Evolutionary conservation across 1,284 basidiomycete species (phyloP), one percentile per base, ranked within the genome.

Genomic region (Apiotrichum laibachii): DNA sequence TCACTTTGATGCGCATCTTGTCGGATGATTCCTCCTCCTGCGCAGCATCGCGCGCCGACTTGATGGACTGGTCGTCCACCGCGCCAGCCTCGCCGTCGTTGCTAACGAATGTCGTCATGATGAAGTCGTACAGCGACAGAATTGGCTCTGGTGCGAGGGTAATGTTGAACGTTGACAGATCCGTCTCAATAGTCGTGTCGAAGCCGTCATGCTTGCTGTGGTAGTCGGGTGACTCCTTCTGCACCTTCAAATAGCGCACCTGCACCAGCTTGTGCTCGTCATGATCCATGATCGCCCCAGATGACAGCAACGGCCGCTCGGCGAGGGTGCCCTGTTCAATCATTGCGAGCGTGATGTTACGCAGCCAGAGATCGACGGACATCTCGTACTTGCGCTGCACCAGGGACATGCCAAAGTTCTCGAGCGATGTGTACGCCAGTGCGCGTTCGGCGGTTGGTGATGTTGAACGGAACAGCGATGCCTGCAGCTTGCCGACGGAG

Each of bases 51-150:
- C 22, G 40, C 2, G 16, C 18, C 57, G 16, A 15, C 16, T 15
- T 12, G 19, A 22, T 15, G 18, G 33, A 26, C 37, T 45, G 16
- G 40, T 37, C 2, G 55, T 47, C 54, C 19, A 59, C 58, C 34
- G 55, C 54, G n/a, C 66, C 65, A 21, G 63, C 50, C 7, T 68
- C 57, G 62, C 19, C 55, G 35, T 77, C 72, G 51, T 80, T 67
- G 26, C 81, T 74, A 6, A 92, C 89, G 76, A 97, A 97, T 0
- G 94, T 96, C 8, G 90, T 89, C 89, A 99, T 96, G 77, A 99
- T 87, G 80, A 97, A 98, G 79, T 99, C 93, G 77, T 98, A 99
- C 12, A 99, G 80, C 2, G 88, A 84, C 44, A 99, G 81, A 49
- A 99, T 88, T 19, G 95, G 94, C 71, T 93, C 92, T 2, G 96